Conservation (phyloP, 139 green algal genomes). For the Chlorella vulgaris region DNA sequence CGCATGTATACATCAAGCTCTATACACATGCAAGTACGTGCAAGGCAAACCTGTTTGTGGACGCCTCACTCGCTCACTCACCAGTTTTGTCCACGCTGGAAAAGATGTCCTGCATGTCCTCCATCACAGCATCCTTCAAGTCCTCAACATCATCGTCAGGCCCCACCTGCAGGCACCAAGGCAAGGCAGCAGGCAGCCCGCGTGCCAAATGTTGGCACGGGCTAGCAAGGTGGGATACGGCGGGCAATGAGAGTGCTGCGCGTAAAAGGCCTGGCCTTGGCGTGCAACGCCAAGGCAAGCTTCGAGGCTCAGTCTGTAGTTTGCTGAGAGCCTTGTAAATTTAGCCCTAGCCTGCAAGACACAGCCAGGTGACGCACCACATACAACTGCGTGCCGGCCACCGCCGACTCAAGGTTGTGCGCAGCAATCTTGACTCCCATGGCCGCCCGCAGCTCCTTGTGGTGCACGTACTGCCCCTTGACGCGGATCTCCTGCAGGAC, state of each 20-base stretch:
- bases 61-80: neutral
- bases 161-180: conserved; percentile 47
- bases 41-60: too few species aligned
- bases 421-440: conserved; percentile 97
- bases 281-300: too few species aligned
- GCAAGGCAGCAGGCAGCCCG: too few species aligned
- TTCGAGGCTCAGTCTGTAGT: too few species aligned
- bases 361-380: conserved; percentile 18
- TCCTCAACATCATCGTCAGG: conserved; percentile 93
- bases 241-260: too few species aligned
- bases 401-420: conserved; percentile 88
- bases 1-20: too few species aligned
- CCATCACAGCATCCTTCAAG: conserved; percentile 92
- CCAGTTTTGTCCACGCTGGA: conserved; percentile 59
- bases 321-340: too few species aligned
- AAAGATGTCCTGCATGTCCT: conserved; percentile 95
- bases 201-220: neutral
- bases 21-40: too few species aligned
- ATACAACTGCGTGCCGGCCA: conserved; percentile 84
- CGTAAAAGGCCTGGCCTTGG: too few species aligned
- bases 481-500: conserved; percentile 93
- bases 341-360: too few species aligned
- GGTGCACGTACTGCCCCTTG: conserved; percentile 93
- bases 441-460: conserved; percentile 95
- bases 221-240: too few species aligned